Conservation (phyloP, 768 basidiomycete genomes). For the Lactarius tabidus region DNA sequence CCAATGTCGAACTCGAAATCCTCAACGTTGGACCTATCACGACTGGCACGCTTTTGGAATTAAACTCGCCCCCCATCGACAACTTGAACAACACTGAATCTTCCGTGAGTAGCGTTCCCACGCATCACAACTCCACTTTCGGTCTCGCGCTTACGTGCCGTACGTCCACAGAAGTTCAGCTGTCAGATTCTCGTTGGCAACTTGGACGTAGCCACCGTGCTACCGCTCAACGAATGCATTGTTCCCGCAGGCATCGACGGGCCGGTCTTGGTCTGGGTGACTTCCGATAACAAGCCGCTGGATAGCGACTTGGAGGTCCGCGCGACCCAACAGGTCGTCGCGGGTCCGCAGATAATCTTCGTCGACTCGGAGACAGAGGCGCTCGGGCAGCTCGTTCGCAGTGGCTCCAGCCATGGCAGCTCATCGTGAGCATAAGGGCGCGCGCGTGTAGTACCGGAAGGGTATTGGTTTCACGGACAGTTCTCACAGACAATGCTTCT, state of each 20-base stretch:
- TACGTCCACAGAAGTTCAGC: slow-evolving; percentile 45
- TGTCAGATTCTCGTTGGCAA: slow-evolving; percentile 80
- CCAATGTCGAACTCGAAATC: slow-evolving; percentile 54
- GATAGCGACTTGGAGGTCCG: slow-evolving; percentile 57
- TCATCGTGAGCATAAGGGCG: not conserved
- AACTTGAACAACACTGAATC: too few relatives aligned
- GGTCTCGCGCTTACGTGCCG: not conserved
- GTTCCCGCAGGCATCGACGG: slow-evolving; percentile 69
- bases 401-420: slow-evolving; percentile 27
- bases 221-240: slow-evolving; percentile 57
- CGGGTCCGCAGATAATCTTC: slow-evolving; percentile 68
- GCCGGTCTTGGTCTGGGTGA: slow-evolving; percentile 70
- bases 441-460: too few relatives aligned
- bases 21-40: slow-evolving; percentile 58
- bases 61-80: slow-evolving; percentile 54
- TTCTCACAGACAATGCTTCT: too few relatives aligned
- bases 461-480: too few relatives aligned
- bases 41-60: slow-evolving; percentile 58
- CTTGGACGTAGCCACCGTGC: slow-evolving; percentile 46
- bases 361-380: slow-evolving; percentile 57
- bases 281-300: slow-evolving; percentile 57
- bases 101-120: slow-evolving; percentile 36
- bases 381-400: slow-evolving; percentile 46
- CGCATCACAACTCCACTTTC: not conserved
- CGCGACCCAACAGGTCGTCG: slow-evolving; percentile 50